These are phyloP conservation scores for Dionaea muscipula DNA, from an alignment of 179 eudicot genomes.

Conservation along the genomic window DNA sequence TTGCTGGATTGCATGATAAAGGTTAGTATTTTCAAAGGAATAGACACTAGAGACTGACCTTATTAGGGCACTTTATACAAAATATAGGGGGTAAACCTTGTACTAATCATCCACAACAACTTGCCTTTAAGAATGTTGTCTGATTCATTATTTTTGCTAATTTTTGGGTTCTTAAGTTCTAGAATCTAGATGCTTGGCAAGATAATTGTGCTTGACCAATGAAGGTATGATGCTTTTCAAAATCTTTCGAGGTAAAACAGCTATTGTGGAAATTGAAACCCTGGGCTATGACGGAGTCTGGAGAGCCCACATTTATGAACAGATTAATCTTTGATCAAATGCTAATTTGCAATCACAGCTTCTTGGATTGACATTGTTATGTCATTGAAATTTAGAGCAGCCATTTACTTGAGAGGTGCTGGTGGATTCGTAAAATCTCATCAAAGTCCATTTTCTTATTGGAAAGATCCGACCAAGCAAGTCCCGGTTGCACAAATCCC, in stretches of 20 bases:
- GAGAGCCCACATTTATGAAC: conserved; percentile 26
- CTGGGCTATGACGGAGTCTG: conserved; percentile 52
- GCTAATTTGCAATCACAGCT: not conserved
- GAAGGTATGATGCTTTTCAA: not conserved
- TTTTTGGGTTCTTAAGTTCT: not conserved
- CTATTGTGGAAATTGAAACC: conserved; percentile 66
- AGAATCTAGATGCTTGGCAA: not conserved
- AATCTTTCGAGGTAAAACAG: conserved; percentile 63
- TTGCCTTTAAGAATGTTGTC: too few relatives aligned
- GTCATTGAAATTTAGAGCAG: conserved; percentile 29
- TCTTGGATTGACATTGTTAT: conserved; percentile 6
- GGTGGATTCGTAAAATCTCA: conserved; percentile 89
- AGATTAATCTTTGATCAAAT: not conserved
- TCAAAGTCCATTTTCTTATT: conserved; percentile 43
- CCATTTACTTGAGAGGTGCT: conserved; percentile 68
- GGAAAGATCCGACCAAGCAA: conserved; percentile 42
- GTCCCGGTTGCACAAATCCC: conserved; percentile 44
- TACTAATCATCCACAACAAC: not conserved
- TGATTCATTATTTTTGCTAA: not conserved
- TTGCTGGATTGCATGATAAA: conserved; percentile 92
- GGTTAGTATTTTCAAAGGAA: conserved; percentile 32
- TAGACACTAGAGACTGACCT: too few relatives aligned
- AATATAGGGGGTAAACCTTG: too few relatives aligned
- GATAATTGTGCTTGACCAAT: too few relatives aligned
- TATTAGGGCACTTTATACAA: too few relatives aligned